These are phyloP conservation scores for Hypholoma fasciculare DNA, from an alignment of 768 basidiomycete genomes.

Conservation along the genomic window DNA sequence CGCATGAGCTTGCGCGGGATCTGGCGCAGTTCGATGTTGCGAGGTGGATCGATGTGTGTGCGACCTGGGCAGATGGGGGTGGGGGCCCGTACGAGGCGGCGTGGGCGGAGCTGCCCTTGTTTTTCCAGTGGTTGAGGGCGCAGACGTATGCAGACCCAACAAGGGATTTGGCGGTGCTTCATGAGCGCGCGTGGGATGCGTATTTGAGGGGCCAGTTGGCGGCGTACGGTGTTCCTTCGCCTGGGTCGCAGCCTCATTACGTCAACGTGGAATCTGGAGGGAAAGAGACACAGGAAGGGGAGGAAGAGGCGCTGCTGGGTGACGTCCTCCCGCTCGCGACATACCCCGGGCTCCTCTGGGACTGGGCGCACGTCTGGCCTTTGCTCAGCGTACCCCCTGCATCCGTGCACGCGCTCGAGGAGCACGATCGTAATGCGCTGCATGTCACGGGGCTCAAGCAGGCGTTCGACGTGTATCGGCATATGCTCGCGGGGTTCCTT, in stretches of 20 bases:
- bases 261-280: too few relatives aligned
- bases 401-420: conserved; percentile 14
- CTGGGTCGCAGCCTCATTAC: too few relatives aligned
- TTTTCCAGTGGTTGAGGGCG: conserved; percentile 20
- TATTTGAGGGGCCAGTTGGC: conserved; percentile 17
- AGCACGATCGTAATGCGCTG: conserved; percentile 13
- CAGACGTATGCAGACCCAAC: conserved; percentile 26
- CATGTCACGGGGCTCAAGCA: conserved; percentile 20
- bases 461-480: conserved; percentile 20
- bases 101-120: conserved; percentile 17
- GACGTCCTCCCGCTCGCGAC: conserved; percentile 23
- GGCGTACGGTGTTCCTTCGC: conserved; percentile 7
- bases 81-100: background rate
- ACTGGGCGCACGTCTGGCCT: conserved; percentile 25
- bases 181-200: conserved; percentile 19
- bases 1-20: conserved; percentile 22
- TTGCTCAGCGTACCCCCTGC: conserved; percentile 17
- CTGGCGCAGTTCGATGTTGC: conserved; percentile 22
- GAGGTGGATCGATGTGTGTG: conserved; percentile 16
- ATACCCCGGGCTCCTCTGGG: conserved; percentile 21
- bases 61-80: conserved; percentile 2
- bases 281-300: too few relatives aligned
- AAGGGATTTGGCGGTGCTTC: conserved; percentile 20
- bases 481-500: conserved; percentile 20
- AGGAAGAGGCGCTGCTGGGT: conserved; percentile 11